Percentiles rank a stretch among this genome's conserved stretches.
phyloP scores from a whole-genome alignment of 176 grass and related monocot genomes.

The Eleusine coracana region DNA sequence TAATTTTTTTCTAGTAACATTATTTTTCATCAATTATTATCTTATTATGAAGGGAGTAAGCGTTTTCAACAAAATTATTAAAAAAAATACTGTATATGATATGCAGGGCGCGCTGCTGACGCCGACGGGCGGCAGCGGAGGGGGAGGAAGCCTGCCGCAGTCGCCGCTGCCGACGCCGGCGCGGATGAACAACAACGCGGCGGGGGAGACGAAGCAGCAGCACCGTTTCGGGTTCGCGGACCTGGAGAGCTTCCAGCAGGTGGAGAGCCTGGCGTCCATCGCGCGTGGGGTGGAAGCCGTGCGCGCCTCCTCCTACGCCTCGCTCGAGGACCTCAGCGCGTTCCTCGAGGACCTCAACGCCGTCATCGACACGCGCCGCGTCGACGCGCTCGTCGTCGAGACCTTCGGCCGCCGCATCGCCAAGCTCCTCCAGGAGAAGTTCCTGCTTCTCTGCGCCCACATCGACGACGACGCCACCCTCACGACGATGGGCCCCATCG shows the following conservation, averaged over 20 bases:
- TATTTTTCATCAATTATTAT: no score
- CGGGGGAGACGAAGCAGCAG: conserved; percentile 64
- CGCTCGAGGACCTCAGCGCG: conserved; percentile 76
- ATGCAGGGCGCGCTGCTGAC: conserved; percentile 1
- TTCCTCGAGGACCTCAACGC: conserved; percentile 89
- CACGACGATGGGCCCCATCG: conserved; percentile 53
- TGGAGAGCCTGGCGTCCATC: conserved; percentile 51
- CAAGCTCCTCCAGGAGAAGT: conserved; percentile 94
- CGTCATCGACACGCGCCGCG: conserved; percentile 84
- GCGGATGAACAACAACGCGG: conserved; percentile 65
- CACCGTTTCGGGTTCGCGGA: conserved; percentile 56
- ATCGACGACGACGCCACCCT: conserved; percentile 73
- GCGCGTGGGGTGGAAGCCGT: conserved; percentile 63
- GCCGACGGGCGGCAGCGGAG: conserved; percentile 6
- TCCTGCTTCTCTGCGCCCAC: conserved; percentile 79
- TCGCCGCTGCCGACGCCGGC: conserved; percentile 69
- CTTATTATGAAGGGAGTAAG: no score
- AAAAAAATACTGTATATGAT: no score
- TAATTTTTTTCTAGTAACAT: no score
- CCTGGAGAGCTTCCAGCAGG: conserved; percentile 88
- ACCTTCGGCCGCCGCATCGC: conserved; percentile 88
- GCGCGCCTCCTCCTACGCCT: conserved; percentile 67
- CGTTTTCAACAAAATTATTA: no score
- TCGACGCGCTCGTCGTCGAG: conserved; percentile 93
- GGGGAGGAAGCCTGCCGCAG: conserved; percentile 65